phyloP scores from a whole-genome alignment of 805 yeast genomes.

The Komagataella phaffii region DNA sequence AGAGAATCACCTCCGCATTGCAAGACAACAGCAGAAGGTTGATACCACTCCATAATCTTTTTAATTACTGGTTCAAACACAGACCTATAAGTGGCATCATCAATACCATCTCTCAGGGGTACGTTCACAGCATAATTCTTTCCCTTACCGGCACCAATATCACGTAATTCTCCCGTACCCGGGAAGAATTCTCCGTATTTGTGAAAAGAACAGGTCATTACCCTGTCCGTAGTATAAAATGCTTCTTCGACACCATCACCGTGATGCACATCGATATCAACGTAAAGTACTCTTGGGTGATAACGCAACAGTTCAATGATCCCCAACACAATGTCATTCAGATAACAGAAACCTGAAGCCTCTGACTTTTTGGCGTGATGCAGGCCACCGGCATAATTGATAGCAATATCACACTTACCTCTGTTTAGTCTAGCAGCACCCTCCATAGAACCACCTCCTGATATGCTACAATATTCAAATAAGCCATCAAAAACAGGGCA shows the following conservation, averaged over 20 bases:
- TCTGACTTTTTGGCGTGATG: conserved; percentile 89
- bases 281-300: conserved; percentile 77
- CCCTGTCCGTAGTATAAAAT: conserved; percentile 81
- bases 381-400: conserved; percentile 87
- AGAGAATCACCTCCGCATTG: conserved; percentile 98
- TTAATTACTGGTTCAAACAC: conserved; percentile 82
- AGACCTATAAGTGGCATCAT: conserved; percentile 75
- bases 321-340: conserved; percentile 81
- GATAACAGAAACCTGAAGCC: conserved; percentile 85
- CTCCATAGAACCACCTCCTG: conserved; percentile 85
- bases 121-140: conserved; percentile 76
- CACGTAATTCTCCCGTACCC: conserved; percentile 81
- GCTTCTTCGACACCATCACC: conserved; percentile 97
- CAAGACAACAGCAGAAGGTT: conserved; percentile 91
- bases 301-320: conserved; percentile 66
- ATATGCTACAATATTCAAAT: conserved; percentile 62
- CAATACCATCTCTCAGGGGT: conserved; percentile 86
- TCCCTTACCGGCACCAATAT: conserved; percentile 75
- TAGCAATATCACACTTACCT: conserved; percentile 82
- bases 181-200: conserved; percentile 92
- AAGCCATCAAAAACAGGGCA: conserved; percentile 76
- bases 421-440: conserved; percentile 75
- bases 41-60: conserved; percentile 71
- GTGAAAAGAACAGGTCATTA: conserved; percentile 83
- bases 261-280: conserved; percentile 86